phyloP scores from a whole-genome alignment of 768 basidiomycete species.

The Suillus alpinus region DNA sequence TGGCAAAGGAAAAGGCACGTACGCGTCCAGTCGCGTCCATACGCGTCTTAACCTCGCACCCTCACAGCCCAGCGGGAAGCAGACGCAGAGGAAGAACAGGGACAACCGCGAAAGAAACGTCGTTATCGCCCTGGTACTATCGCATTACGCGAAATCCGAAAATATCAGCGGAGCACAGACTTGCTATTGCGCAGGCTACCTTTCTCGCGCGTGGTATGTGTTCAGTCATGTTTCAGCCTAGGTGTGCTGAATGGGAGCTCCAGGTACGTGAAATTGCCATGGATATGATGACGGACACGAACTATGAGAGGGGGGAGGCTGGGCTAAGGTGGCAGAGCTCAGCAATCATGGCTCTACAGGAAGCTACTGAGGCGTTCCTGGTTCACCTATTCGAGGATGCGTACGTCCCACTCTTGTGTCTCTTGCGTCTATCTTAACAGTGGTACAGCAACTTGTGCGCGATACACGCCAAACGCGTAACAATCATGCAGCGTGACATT shows the following conservation, averaged over 20 bases:
- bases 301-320: conserved; percentile 52
- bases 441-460: conserved; percentile 84
- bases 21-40: conserved; percentile 11
- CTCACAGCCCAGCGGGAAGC: conserved; percentile 20
- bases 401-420: conserved; percentile 50
- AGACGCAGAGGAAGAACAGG: conserved; percentile 22
- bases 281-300: conserved; percentile 82
- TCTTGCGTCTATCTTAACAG: conserved; percentile 8
- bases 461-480: conserved; percentile 96
- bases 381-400: conserved; percentile 98
- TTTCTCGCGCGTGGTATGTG: conserved; percentile 85
- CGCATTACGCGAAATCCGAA: conserved; percentile 88
- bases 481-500: conserved; percentile 96
- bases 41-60: conserved; percentile 1
- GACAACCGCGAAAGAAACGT: conserved; percentile 40
- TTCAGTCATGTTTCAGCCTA: neutral
- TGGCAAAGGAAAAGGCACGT: conserved; percentile 25
- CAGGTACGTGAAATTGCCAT: conserved; percentile 94
- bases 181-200: conserved; percentile 84
- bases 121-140: conserved; percentile 90
- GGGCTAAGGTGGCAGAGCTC: conserved; percentile 93
- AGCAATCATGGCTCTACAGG: conserved; percentile 90
- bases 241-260: conserved; percentile 4
- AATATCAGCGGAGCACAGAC: conserved; percentile 93
- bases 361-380: conserved; percentile 92